Percentiles rank a stretch among this genome's conserved stretches.
These are phyloP conservation scores for Gossypium davidsonii DNA, from an alignment of 441 rosid genomes.

Conservation along the genomic window DNA sequence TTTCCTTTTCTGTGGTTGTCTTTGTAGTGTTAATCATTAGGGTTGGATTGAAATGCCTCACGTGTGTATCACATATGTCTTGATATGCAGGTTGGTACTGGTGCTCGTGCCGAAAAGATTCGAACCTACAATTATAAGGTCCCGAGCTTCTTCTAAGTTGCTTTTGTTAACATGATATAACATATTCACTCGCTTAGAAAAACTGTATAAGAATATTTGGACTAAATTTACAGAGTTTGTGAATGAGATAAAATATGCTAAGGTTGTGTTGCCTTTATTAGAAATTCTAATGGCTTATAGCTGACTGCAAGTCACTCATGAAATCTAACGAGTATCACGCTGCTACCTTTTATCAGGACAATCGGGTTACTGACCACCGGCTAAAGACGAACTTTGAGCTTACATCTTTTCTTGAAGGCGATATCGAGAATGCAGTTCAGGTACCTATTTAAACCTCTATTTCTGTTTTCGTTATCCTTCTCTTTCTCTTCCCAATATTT, in stretches of 20 bases:
- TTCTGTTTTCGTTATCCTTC: background rate
- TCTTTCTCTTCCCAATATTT: background rate
- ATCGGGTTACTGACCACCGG: slow-evolving; percentile 90
- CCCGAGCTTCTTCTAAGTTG: background rate
- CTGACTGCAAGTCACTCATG: background rate
- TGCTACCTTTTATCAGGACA: slow-evolving; percentile 49
- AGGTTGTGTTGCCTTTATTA: background rate
- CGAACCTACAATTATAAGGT: slow-evolving; percentile 91
- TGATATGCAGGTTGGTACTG: slow-evolving; percentile 75
- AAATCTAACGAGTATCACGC: slow-evolving; percentile 9
- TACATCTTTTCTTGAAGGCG: slow-evolving; percentile 72
- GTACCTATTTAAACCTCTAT: slow-evolving; percentile 24
- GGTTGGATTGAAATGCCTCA: slow-evolving; percentile 10
- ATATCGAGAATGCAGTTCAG: slow-evolving; percentile 75
- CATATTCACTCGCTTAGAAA: background rate
- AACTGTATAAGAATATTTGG: background rate
- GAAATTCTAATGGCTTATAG: background rate
- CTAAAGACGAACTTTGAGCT: slow-evolving; percentile 83
- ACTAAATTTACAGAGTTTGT: background rate
- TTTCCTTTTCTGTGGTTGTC: background rate
- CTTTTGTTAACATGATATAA: background rate
- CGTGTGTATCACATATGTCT: background rate
- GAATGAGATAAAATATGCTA: background rate
- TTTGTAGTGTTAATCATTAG: background rate
- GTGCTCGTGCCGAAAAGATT: slow-evolving; percentile 91